Percentiles rank a stretch among this genome's conserved stretches.
Conservation (phyloP, 2,329 filamentous ascomycete species). For the Phialemoniopsis sp. region DNA sequence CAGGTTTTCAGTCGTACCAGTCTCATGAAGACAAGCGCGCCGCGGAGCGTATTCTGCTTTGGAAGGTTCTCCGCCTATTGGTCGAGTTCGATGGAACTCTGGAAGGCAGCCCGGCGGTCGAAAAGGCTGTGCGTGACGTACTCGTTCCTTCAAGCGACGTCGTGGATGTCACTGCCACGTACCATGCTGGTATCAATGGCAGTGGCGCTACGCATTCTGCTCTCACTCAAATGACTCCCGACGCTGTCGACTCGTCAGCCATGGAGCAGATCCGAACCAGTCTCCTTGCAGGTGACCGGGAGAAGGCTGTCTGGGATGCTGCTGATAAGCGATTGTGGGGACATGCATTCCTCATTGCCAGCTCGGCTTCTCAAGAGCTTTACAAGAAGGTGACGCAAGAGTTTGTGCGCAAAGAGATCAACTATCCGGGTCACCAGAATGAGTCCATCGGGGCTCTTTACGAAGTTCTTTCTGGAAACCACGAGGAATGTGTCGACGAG, state of each 20-base stretch:
- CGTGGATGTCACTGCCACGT: conserved; percentile 64
- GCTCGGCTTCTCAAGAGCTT: conserved; percentile 70
- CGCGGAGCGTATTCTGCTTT: conserved; percentile 77
- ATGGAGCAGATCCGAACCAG: conserved; percentile 69
- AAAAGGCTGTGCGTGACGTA: conserved; percentile 71
- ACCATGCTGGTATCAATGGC: conserved; percentile 37
- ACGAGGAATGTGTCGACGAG: conserved; percentile 92
- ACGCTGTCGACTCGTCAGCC: conserved; percentile 65
- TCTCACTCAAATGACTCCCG: conserved; percentile 21
- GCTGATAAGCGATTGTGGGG: conserved; percentile 94
- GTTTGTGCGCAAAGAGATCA: conserved; percentile 93
- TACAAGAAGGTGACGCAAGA: conserved; percentile 95
- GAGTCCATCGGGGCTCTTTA: conserved; percentile 90
- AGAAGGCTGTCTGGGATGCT: conserved; percentile 89
- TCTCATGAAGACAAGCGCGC: conserved; percentile 64
- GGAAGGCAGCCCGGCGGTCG: conserved; percentile 67
- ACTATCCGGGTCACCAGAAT: conserved; percentile 72
- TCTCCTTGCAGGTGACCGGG: conserved; percentile 76
- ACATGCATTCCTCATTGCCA: conserved; percentile 87
- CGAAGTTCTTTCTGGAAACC: conserved; percentile 88
- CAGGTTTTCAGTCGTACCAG: conserved; percentile 42
- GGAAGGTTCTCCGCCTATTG: conserved; percentile 79
- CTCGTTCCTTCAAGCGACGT: conserved; percentile 65
- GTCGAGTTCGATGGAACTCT: conserved; percentile 83
- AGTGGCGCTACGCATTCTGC: conserved; percentile 27